Evolutionary conservation across 108 stramenopile species (phyloP), one percentile per base, ranked within the genome.

Genomic region (Nannochloropsis granulata): DNA sequence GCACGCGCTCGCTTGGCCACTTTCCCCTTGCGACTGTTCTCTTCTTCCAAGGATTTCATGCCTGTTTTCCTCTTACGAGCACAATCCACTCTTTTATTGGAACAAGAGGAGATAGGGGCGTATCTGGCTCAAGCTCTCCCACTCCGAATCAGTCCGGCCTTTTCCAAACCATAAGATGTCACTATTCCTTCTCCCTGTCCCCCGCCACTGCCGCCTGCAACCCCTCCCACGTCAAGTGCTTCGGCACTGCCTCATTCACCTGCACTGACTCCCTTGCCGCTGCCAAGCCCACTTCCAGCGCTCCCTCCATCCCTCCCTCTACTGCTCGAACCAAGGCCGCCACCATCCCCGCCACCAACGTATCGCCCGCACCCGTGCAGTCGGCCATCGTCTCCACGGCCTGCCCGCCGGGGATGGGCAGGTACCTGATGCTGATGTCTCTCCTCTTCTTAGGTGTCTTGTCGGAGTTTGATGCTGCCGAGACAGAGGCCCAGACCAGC

Each of bases 281-380:
- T n/a, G 56, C 56, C 56, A 71, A 71, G 21, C 56, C 56, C 21
- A 71, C 11, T 5, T 16, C 56, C 11, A 71, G 21, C 21, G 56
- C 56, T n/a, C 56, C 0, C 0, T n/a, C 56, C 56, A 71, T 71
- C 21, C 56, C 56, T n/a, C 56, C 7, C 11, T 71, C 56, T 5
- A 16, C n/a, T 16, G 21, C 56, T n/a, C 56, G 82, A 45, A 81
- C 85, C 21, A 85, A 21, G 16, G 81, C 85, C 7, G 46, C 85
- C 26, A 85, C 85, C 45, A 85, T 43, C 42, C 85, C 85, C 13
- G 85, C 85, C 78, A 82, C 85, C 56, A 85, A 44, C 81, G 81
- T 81, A 26, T 85, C 85, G 43, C 85, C 85, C 21, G 85, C 85
- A 26, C 85, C 85, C 12, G 85, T 85, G 71, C 85, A 85, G 44